Base-by-base conservation (phyloP, 2,329 filamentous ascomycete genomes). In the Mycosphaerelloides madeirae region DNA sequence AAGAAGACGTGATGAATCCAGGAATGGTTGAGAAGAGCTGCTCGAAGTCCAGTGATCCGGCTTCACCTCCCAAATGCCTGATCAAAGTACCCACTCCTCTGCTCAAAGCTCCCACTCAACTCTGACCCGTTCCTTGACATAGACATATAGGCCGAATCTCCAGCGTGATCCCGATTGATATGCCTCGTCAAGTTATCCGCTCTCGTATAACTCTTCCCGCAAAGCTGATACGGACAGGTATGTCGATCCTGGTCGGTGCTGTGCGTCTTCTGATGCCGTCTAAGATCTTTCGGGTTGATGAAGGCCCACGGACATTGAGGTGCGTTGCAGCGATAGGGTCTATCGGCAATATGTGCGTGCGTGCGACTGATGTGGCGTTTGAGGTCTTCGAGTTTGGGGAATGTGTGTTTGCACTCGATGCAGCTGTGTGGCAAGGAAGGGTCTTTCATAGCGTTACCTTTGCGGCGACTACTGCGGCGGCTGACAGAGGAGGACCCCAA, bases 251-350 rank as follows among this genome's bases (percentile, higher is more conserved):
- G 8, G 38, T 25, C 15, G 13, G 19, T 4, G 9, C 3, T 6
- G 22, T 51, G 49, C 6, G 16, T 43, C 14, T 29, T 16, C 13
- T 8, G 20, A 25, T 51, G 49, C 8, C 48, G 22, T 12, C 31
- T 14, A 11, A 43, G 43, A 29, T 52, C 49, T 36, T 52, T 52
- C 6, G 43, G 41, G 20, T 45, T 11, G 22, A 44, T 14, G n/a
- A 50, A 50, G 9, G 34, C 35, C 34, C 25, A 29, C 6, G 14
- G 16, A 28, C 48, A 50, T 8, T 14, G 22, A 9, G 25, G n/a
- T 7, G 14, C 37, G 2, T 7, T 5, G 12, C 43, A 46, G 13
- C 16, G 35, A 25, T 46, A 33, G 9, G 43, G 36, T 3, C 40
- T 40, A 9, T 29, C 18, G 4, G 18, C 14, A n/a, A 38, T 14